These are phyloP conservation scores for Dispira simplex DNA, from an alignment of 192 early-diverging fungal genomes.

Conservation along the genomic window DNA sequence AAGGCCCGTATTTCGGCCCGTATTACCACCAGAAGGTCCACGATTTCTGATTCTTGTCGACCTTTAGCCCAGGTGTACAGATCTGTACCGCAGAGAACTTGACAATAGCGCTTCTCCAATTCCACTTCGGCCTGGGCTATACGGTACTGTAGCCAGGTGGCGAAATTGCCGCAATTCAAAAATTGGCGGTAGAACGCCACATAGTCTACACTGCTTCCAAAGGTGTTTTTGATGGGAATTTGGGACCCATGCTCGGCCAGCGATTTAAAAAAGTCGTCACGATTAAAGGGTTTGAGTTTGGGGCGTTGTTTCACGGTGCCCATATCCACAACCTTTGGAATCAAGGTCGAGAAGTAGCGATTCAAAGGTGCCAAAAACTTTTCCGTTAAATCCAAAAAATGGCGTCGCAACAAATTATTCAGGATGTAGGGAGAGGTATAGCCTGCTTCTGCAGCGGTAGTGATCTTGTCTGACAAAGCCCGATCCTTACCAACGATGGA, in stretches of 20 bases:
- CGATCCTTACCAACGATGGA: conserved; percentile 71
- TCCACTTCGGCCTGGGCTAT: conserved; percentile 67
- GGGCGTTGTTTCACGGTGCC: conserved; percentile 26
- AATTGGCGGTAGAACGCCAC: conserved; percentile 64
- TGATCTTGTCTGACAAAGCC: conserved; percentile 57
- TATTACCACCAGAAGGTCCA: neutral
- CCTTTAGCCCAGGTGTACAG: neutral
- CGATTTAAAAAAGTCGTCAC: conserved; percentile 54
- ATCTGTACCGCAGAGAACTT: conserved; percentile 41
- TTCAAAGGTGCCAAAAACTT: conserved; percentile 91
- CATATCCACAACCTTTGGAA: conserved; percentile 39
- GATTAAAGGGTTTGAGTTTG: conserved; percentile 59
- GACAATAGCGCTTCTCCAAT: conserved; percentile 57
- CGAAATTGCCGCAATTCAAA: conserved; percentile 89
- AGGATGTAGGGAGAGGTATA: conserved; percentile 54
- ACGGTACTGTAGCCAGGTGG: conserved; percentile 78
- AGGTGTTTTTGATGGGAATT: neutral
- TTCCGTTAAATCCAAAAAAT: conserved; percentile 89
- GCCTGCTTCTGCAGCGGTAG: conserved; percentile 53
- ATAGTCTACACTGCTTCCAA: conserved; percentile 4
- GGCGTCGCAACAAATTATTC: conserved; percentile 81
- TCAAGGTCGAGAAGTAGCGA: conserved; percentile 76
- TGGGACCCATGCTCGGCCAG: conserved; percentile 34
- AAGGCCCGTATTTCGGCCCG: neutral
- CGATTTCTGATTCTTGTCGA: neutral